Conservation (phyloP, 1,284 basidiomycete genomes). For the Ceratobasidium sp. region DNA sequence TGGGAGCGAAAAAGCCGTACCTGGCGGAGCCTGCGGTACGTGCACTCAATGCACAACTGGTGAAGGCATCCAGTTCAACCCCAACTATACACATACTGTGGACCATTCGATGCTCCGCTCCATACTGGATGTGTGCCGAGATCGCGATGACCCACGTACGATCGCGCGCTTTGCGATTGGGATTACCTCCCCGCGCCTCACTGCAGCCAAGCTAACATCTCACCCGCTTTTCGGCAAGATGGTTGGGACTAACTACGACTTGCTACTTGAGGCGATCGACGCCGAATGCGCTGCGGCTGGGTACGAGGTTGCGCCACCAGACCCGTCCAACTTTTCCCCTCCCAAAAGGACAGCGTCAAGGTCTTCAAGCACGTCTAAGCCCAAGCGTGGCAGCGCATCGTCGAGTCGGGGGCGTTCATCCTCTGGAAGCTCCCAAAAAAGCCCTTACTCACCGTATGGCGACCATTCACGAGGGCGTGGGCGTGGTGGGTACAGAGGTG, state of each 20-base stretch:
- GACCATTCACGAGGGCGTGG: slow-evolving; percentile 14
- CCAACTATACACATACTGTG: slow-evolving; percentile 49
- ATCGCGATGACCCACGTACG: slow-evolving; percentile 60
- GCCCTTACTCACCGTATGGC: slow-evolving; percentile 15
- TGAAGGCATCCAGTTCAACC: slow-evolving; percentile 53
- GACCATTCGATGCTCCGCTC: slow-evolving; percentile 52
- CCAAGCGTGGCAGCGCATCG: slow-evolving; percentile 22
- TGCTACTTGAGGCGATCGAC: slow-evolving; percentile 4
- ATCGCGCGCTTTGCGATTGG: slow-evolving; percentile 61
- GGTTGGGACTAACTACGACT: slow-evolving; percentile 47
- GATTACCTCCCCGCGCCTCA: slow-evolving; percentile 58
- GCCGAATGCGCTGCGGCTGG: slow-evolving; percentile 20
- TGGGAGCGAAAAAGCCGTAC: slow-evolving; percentile 57
- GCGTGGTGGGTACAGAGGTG: slow-evolving; percentile 35
- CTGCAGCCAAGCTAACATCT: slow-evolving; percentile 55
- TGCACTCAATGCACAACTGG: slow-evolving; percentile 59
- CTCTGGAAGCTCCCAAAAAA: slow-evolving; percentile 26
- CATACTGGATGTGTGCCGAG: slow-evolving; percentile 57
- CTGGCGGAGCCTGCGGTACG: slow-evolving; percentile 56
- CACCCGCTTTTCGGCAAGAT: slow-evolving; percentile 58
- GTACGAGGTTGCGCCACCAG: slow-evolving; percentile 16
- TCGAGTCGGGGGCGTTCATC: slow-evolving; percentile 13
- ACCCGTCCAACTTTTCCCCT: slow-evolving; percentile 3
- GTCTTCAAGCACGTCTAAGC: neutral
- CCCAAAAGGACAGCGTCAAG: neutral